Evolutionary conservation across 768 basidiomycete species (phyloP), one percentile per base, ranked within the genome.

Genomic region (Lentinula sp.): DNA sequence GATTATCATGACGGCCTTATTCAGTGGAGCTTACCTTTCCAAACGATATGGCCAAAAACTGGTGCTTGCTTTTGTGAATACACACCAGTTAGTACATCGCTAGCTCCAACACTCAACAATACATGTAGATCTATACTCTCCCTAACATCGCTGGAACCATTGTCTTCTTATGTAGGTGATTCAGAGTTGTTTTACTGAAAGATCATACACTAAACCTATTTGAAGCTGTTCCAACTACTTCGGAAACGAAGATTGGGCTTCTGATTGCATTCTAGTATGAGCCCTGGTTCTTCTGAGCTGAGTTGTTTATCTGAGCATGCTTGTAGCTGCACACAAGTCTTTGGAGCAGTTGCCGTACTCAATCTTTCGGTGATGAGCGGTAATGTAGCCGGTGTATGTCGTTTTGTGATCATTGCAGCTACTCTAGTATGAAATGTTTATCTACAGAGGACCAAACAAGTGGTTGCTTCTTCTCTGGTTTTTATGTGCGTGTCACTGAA

Each of bases 71-170:
- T 74, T 78, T 60, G 77, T 78, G 49, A 60, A 76, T 66, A 18
- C 50, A 37, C 20, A 12, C 12, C 32, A 9, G 20, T 41, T 16
- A 33, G 20, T 9, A 1, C 32, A 10, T 42, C 10, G 4, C 23
- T 13, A 42, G 15, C 2, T n/a, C 9, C 32, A 28, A 46, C n/a
- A 46, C 6, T 45, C 3, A 46, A 18, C n/a, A 0, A 28, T 33
- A 20, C 18, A 35, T 12, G n/a, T 54, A 78, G 76, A 65, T 78
- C 6, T 81, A 77, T 66, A 79, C 78, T 1, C 66, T 81, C 13
- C 78, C 79, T 12, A 81, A 81, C 66, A 71, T 83, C 50, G 75
- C 74, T n/a, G 79, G 78, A 18, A 80, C 81, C 0, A 74, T 83
- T 42, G 77, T 80, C 32, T 80, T 83, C 66, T 61, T 82, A 35